These are phyloP conservation scores for Pythium scleroteichum DNA, from an alignment of 352 stramenopile genomes.

Conservation along the genomic window DNA sequence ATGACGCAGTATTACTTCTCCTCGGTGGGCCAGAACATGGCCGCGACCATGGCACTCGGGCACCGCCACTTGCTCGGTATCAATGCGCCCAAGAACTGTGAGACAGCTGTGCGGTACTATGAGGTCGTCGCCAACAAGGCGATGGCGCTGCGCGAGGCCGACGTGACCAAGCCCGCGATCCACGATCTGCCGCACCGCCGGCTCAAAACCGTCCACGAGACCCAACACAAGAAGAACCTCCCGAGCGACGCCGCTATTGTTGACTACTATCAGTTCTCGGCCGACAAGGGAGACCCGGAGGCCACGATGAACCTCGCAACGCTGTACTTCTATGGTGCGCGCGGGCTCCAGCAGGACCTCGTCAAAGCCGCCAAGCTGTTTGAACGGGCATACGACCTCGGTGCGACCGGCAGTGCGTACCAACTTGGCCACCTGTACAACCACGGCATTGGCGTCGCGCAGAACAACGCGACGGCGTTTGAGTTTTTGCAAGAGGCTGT, in stretches of 20 bases:
- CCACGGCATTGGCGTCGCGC: constrained; percentile 71
- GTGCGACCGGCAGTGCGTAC: constrained; percentile 63
- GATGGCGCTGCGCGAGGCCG: constrained; percentile 58
- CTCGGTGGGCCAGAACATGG: constrained; percentile 60
- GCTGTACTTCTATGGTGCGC: constrained; percentile 82
- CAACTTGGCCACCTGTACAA: constrained; percentile 83
- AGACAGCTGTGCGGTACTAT: constrained; percentile 87
- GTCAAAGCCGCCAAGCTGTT: constrained; percentile 64
- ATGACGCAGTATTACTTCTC: constrained; percentile 88
- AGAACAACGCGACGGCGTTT: constrained; percentile 69
- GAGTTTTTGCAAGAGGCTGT: constrained; percentile 73
- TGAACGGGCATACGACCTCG: constrained; percentile 73
- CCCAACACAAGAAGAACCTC: constrained; percentile 80
- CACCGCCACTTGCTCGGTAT: constrained; percentile 77
- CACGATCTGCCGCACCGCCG: constrained; percentile 73
- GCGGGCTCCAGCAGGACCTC: constrained; percentile 73
- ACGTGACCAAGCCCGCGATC: constrained; percentile 58
- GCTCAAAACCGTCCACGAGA: constrained; percentile 70
- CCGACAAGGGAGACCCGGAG: constrained; percentile 84
- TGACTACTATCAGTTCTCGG: constrained; percentile 91
- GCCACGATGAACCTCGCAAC: constrained; percentile 85
- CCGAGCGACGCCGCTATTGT: constrained; percentile 77
- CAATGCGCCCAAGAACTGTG: constrained; percentile 78
- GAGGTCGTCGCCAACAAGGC: constrained; percentile 84
- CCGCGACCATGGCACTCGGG: constrained; percentile 75